These are phyloP conservation scores for Aspergillus pseudoviridinutans DNA, from an alignment of 2,329 filamentous ascomycete genomes.

Conservation along the genomic window DNA sequence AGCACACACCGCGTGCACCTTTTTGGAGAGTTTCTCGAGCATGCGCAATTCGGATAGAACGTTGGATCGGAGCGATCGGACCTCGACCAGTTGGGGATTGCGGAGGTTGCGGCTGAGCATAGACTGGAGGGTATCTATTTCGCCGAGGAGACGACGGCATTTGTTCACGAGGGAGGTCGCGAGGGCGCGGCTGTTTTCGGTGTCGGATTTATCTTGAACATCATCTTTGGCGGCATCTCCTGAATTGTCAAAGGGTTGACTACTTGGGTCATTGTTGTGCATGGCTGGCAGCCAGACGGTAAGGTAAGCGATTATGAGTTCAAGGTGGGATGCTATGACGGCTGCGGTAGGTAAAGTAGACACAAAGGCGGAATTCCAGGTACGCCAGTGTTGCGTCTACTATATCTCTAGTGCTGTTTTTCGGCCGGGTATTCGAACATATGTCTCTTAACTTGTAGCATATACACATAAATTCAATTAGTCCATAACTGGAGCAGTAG, in stretches of 20 bases:
- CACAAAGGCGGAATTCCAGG: background rate
- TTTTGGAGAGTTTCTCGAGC: conserved; percentile 40
- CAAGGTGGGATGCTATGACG: background rate
- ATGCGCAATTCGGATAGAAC: conserved; percentile 47
- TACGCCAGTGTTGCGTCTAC: background rate
- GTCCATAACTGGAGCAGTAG: conserved; percentile 5
- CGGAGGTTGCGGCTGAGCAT: conserved; percentile 39
- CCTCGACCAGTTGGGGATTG: conserved; percentile 47
- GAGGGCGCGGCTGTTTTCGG: conserved; percentile 17
- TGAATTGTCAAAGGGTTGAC: background rate
- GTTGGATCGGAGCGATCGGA: conserved; percentile 47
- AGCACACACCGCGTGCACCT: conserved; percentile 18
- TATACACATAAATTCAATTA: background rate
- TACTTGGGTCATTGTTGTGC: background rate
- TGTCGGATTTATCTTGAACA: background rate
- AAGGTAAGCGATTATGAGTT: background rate
- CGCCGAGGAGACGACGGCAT: conserved; percentile 41
- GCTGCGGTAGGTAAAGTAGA: background rate
- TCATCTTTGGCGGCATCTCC: background rate
- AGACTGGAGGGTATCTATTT: conserved; percentile 44
- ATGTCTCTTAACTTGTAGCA: background rate
- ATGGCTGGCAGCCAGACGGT: background rate
- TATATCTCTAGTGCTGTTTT: background rate
- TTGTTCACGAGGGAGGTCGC: conserved; percentile 32
- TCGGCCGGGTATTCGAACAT: background rate